A percentile compares a stretch with the other conserved stretches of the same genome.
phyloP scores from a whole-genome alignment of 495 filamentous ascomycete species.

The Penicillium goetzii region DNA sequence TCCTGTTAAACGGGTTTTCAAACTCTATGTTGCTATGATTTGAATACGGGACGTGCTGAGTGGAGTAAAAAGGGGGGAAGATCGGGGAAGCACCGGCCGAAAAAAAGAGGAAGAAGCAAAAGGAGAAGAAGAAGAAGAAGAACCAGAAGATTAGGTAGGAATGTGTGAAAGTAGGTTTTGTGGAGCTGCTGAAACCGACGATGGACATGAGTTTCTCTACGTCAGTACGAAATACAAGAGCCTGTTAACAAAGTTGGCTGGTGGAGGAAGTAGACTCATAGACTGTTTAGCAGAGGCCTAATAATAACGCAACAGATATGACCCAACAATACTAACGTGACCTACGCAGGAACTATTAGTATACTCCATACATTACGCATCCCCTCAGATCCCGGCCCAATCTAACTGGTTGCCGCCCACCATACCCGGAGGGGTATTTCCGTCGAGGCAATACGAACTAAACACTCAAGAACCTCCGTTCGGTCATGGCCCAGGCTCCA shows the following conservation, averaged over 20 bases:
- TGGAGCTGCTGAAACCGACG: background rate
- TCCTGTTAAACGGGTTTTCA: conserved; percentile 15
- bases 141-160: background rate
- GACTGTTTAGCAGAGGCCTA: background rate
- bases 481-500: background rate
- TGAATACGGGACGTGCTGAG: background rate
- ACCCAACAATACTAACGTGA: background rate
- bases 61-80: background rate
- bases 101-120: background rate
- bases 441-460: background rate
- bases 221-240: background rate
- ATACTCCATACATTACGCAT: background rate
- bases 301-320: background rate
- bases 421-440: background rate
- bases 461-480: background rate
- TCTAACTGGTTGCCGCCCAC: background rate
- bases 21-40: conserved; percentile 10
- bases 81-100: too few relatives aligned
- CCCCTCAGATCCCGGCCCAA: background rate
- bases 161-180: background rate
- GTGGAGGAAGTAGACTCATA: too few relatives aligned
- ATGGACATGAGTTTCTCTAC: background rate
- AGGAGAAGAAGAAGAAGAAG: background rate
- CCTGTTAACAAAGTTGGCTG: background rate
- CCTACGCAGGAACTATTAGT: background rate